Evolutionary conservation across 2,329 filamentous ascomycete genomes (phyloP).

Genomic region (Paramyrothecium sp.): DNA sequence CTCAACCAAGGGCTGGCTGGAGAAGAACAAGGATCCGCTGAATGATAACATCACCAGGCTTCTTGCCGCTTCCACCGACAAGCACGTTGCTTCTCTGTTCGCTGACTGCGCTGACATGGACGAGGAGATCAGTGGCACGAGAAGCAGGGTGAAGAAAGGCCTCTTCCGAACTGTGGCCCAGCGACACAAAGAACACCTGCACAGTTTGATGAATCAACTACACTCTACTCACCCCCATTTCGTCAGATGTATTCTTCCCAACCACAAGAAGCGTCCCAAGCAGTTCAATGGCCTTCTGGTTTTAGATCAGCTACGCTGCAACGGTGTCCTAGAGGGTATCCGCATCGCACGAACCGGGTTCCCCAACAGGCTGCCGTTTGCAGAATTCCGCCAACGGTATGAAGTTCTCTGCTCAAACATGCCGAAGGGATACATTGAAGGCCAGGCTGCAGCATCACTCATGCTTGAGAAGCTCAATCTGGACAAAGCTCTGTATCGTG

Average conservation of each 20-base stretch:
- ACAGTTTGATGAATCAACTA: conserved; percentile 90
- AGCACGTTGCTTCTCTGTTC: conserved; percentile 82
- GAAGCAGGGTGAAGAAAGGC: conserved; percentile 91
- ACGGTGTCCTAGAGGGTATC: conserved; percentile 98
- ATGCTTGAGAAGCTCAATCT: conserved; percentile 89
- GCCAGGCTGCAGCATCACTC: conserved; percentile 77
- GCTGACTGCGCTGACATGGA: conserved; percentile 81
- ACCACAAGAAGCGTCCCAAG: conserved; percentile 96
- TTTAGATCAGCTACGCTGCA: conserved; percentile 94
- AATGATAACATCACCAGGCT: conserved; percentile 96
- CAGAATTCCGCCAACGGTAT: conserved; percentile 93
- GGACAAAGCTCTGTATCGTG: conserved; percentile 83
- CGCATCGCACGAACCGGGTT: conserved; percentile 96
- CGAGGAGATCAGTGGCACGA: conserved; percentile 65
- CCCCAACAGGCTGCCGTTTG: conserved; percentile 87
- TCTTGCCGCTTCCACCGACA: conserved; percentile 77
- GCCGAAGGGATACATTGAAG: conserved; percentile 88
- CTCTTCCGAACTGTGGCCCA: conserved; percentile 96
- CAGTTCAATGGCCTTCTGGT: conserved; percentile 90
- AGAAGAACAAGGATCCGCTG: conserved; percentile 98
- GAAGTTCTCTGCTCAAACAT: conserved; percentile 89
- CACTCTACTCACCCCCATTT: conserved; percentile 98
- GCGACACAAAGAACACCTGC: conserved; percentile 96
- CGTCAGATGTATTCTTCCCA: conserved; percentile 94
- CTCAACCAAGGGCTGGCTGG: conserved; percentile 89